Percentiles rank a stretch among this genome's conserved stretches.
These are phyloP conservation scores for Solidago caesia DNA, from an alignment of 129 eudicot genomes.

Conservation along the genomic window DNA sequence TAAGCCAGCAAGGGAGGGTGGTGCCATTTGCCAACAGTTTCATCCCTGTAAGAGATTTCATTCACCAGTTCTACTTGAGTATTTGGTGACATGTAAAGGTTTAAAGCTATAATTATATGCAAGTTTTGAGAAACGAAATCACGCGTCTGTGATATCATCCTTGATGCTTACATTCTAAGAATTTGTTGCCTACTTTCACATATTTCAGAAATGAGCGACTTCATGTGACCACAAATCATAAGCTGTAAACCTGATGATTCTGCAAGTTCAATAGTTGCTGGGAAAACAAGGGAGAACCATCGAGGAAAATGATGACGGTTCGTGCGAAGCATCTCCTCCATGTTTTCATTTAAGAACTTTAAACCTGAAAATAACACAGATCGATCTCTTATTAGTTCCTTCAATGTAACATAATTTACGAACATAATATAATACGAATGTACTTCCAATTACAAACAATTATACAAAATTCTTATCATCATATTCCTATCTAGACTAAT, in stretches of 20 bases:
- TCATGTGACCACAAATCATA: slow-evolving; percentile 25
- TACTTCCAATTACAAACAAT: too few relatives aligned
- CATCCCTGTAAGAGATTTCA: slow-evolving; percentile 35
- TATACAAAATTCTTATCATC: too few relatives aligned
- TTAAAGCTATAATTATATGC: too few relatives aligned
- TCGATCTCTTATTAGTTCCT: not conserved
- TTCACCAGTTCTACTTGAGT: not conserved
- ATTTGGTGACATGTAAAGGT: not conserved
- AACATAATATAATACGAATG: too few relatives aligned
- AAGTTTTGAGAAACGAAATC: not conserved
- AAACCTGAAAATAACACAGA: slow-evolving; percentile 36
- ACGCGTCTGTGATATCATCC: not conserved
- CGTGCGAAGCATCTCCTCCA: slow-evolving; percentile 32
- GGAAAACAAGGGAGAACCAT: slow-evolving; percentile 48
- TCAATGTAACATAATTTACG: not conserved
- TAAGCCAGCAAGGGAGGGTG: slow-evolving; percentile 40
- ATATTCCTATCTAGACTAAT: too few relatives aligned
- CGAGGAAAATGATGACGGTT: slow-evolving; percentile 38
- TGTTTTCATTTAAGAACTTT: slow-evolving; percentile 34
- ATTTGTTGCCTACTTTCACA: slow-evolving; percentile 31
- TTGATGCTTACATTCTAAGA: slow-evolving; percentile 31
- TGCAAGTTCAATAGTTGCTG: slow-evolving; percentile 49
- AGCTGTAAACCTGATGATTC: slow-evolving; percentile 36
- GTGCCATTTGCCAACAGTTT: slow-evolving; percentile 30
- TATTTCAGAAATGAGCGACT: slow-evolving; percentile 23